Conservation (phyloP, 192 early-diverging fungal species). For the Phycomyces blakesleeanus region DNA sequence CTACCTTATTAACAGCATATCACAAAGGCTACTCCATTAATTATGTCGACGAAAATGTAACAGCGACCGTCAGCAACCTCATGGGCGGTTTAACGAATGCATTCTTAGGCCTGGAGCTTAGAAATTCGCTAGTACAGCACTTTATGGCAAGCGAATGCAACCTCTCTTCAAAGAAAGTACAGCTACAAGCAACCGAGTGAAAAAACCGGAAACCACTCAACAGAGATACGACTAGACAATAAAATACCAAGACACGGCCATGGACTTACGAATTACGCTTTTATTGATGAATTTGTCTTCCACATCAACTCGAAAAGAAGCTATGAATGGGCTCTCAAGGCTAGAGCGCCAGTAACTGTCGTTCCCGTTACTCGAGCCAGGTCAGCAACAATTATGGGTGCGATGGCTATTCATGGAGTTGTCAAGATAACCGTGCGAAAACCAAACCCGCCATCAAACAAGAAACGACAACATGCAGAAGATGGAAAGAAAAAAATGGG, state of each 20-base stretch:
- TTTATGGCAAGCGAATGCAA: too few species aligned
- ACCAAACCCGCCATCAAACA: neutral
- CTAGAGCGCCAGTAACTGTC: neutral
- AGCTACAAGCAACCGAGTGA: neutral
- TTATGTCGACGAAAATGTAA: too few species aligned
- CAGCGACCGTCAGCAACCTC: too few species aligned
- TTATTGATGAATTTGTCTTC: neutral
- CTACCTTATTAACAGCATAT: too few species aligned
- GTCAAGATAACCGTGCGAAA: conserved; percentile 1
- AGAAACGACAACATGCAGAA: neutral
- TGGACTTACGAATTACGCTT: conserved; percentile 3
- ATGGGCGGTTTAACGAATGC: too few species aligned
- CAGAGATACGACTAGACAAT: neutral
- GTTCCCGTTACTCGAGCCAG: conserved; percentile 1
- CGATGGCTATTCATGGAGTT: conserved; percentile 2
- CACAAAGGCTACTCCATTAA: too few species aligned
- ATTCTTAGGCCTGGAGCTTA: too few species aligned
- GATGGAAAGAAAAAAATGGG: neutral
- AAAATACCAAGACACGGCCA: conserved; percentile 3
- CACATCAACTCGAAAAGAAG: conserved; percentile 4
- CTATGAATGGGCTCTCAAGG: neutral
- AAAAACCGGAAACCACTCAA: conserved; percentile 3
- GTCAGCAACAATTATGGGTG: neutral
- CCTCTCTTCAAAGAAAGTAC: neutral
- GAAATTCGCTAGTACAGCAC: too few species aligned